Evolutionary conservation across 2,329 filamentous ascomycete genomes (phyloP), one percentile per base, ranked within the genome.

Genomic region (Aspergillus sp.): DNA sequence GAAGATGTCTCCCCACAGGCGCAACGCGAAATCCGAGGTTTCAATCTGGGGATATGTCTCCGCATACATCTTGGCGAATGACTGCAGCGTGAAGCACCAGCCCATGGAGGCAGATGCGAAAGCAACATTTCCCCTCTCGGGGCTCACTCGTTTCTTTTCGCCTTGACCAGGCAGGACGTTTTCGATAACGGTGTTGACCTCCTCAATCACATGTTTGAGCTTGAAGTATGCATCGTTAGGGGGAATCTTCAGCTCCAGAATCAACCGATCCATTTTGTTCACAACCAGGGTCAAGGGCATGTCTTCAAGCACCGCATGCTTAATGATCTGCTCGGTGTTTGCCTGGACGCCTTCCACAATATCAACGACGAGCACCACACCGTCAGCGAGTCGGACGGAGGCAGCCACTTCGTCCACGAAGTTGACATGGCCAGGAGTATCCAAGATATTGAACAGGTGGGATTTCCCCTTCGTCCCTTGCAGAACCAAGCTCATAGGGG

Each of bases 261-360:
- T 96, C 55, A 99, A 77, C 20, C 94, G 86, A 65, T 99, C 94
- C 85, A 99, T 88, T 77, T 99, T 99, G 81, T 97, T 99, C 74
- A 99, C 82, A 51, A 99, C 85, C 56, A 99, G 78, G 0, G 91
- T 94, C 61, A 99, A 76, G 1, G 94, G 93, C 4, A 97, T 80
- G 63, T 91, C 89, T 69, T 97, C 90, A 23, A 96, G 79, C 3
- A 97, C 88, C 2, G 92, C 92, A 71, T 99, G 91, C 75, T 91
- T 96, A 76, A 99, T 97, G 64, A 96, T 92, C 70, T 97, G 89
- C 74, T 99, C 93, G 0, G 94, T 96, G 71, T 96, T 96, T 64
- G 94, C 83, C 75, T 97, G 94, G n/a, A 99, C 92, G n/a, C 94
- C 94, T 72, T 99, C 94, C 1, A 99, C 90, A 19, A 97, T 91